Base-by-base conservation (phyloP, 2,329 filamentous ascomycete species). In the Diaporthe australafricana region DNA sequence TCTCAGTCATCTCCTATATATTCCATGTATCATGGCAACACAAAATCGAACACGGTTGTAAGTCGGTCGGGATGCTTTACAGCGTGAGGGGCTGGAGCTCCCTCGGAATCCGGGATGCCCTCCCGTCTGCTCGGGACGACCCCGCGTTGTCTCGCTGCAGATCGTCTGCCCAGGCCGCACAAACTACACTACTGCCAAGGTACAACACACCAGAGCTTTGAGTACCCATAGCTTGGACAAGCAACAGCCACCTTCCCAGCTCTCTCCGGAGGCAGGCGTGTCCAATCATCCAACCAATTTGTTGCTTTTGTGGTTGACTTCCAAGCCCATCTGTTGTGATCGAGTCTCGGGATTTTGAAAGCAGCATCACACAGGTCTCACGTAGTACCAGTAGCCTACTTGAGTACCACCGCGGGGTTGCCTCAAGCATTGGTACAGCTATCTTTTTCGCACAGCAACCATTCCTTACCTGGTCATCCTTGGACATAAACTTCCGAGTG, bases 101-200 rank as follows among this genome's bases (percentile, higher is more conserved):
- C 57, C 57, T 16, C 7, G 17, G 25, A 32, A 30, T 8, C 16
- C 25, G 45, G 22, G 12, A 17, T 47, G 25, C 9, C 40, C 42
- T 62, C 8, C 20, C 56, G 5, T 11, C 35, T 14, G 9, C 38
- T 27, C 38, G 52, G 38, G 16, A 30, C 38, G 56, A 60, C 56
- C 56, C 56, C 56, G 56, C 56, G 38, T 45, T 60, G 38, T 25
- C 53, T 60, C 16, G 16, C 16, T 12, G 32, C n/a, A 17, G 55
- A 14, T 42, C 38, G 56, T 35, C 20, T 45, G 5, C 22, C 22
- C 56, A 25, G 56, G 38, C 22, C 56, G 56, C 16, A 60, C n/a
- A n/a, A n/a, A n/a, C 56, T 27, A 45, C 38, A 45, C 7, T 2
- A 27, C 27, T n/a, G 17, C 38, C 38, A 12, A 40, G 27, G 14